Conservation (phyloP, 116 monocot genomes). For the Zostera marina region DNA sequence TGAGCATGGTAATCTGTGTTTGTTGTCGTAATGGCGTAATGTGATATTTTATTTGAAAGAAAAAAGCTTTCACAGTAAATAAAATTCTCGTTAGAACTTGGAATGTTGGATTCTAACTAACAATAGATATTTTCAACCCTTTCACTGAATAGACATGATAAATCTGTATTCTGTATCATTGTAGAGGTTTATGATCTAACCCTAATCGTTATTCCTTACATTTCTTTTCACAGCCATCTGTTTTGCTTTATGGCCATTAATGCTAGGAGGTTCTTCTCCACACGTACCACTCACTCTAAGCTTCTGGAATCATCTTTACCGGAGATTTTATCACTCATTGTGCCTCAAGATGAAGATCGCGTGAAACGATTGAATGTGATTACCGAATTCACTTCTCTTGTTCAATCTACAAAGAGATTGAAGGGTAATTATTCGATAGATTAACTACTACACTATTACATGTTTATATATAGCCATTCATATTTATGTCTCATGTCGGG, state of each 20-base stretch:
- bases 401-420: slow-evolving; percentile 3
- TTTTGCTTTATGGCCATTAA: neutral
- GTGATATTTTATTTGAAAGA: no score
- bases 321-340: slow-evolving; percentile 1
- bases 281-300: neutral
- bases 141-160: no score
- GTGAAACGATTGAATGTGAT: slow-evolving; percentile 4
- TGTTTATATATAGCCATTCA: neutral
- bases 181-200: no score
- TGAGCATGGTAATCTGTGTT: no score
- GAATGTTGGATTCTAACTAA: no score
- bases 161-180: no score
- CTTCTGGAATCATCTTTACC: slow-evolving; percentile 7
- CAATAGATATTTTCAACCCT: no score
- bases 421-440: slow-evolving; percentile 4
- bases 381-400: slow-evolving; percentile 8
- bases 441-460: neutral
- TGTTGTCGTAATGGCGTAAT: no score
- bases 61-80: no score
- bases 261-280: slow-evolving; percentile 5
- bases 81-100: no score
- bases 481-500: neutral
- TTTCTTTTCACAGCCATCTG: no score
- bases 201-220: no score
- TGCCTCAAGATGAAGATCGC: slow-evolving; percentile 7